A percentile compares a stretch with the other conserved stretches of the same genome.
phyloP scores from a whole-genome alignment of 2,329 filamentous ascomycete genomes.

The Gyromitra esculenta region DNA sequence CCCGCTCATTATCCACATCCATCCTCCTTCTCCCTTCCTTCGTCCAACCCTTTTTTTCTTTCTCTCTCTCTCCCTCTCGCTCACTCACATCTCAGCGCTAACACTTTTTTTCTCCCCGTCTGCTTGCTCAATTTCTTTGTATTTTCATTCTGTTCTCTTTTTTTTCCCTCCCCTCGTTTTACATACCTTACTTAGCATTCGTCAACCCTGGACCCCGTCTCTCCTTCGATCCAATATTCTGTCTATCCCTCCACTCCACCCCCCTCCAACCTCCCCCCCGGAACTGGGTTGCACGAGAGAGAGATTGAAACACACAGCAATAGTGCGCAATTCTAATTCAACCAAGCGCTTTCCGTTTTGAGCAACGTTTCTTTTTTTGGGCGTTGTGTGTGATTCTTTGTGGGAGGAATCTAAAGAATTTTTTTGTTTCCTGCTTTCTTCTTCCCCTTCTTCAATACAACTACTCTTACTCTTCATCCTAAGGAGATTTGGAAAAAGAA shows the following conservation, averaged over 20 bases:
- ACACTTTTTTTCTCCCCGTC: slow-evolving; percentile 18
- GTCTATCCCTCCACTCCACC: slow-evolving; percentile 1
- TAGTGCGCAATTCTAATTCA: slow-evolving; percentile 46
- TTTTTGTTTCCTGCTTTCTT: slow-evolving; percentile 46
- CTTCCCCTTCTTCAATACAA: slow-evolving; percentile 30
- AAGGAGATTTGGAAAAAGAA: slow-evolving; percentile 12
- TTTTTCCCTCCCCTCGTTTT: slow-evolving; percentile 33
- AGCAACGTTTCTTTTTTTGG: slow-evolving; percentile 47
- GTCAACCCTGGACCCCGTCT: slow-evolving; percentile 7
- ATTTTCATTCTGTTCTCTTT: not conserved
- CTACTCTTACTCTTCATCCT: slow-evolving; percentile 11
- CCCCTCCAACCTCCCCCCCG: not conserved
- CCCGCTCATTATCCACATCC: slow-evolving; percentile 45
- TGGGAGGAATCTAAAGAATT: slow-evolving; percentile 42
- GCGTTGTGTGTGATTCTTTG: slow-evolving; percentile 45
- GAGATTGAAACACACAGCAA: slow-evolving; percentile 48
- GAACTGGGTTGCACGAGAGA: slow-evolving; percentile 45
- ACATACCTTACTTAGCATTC: slow-evolving; percentile 11
- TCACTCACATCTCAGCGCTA: slow-evolving; percentile 9
- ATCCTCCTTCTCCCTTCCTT: slow-evolving; percentile 27
- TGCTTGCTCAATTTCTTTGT: not conserved
- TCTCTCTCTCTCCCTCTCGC: not conserved
- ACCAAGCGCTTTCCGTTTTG: slow-evolving; percentile 50
- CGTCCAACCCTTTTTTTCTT: slow-evolving; percentile 32
- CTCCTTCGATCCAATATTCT: slow-evolving; percentile 18